Evolutionary conservation across 140 eudicot genomes (phyloP), one percentile per base, ranked within the genome.

Genomic region (Stevia rebaudiana): DNA sequence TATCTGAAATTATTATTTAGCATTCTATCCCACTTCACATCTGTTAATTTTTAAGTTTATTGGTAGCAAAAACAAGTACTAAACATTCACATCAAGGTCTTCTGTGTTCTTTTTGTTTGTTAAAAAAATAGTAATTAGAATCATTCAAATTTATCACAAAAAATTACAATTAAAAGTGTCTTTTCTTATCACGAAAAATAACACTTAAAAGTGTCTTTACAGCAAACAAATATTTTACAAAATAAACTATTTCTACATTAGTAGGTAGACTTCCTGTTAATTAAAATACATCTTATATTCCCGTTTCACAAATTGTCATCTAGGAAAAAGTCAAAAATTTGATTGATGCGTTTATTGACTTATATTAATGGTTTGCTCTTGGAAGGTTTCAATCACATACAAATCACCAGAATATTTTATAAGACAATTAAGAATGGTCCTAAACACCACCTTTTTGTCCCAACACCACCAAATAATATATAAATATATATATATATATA

Each of bases 371-470:
- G 51, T 47, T 49, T 60, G 19, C 70, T 75, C 69, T 40, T 68
- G 60, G 79, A 75, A 68, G 71, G 80, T 68, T 71, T 75, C 75
- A 68, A 75, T 68, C 75, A 75, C 53, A 43, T 50, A 67, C 3
- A 33, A 67, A 67, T 40, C 65, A 67, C 1, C 28, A 60, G 11
- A 67, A 67, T 67, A 60, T 75, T 75, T 61, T 68, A 60, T 48
- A 25, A 51, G 61, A 75, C 80, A 75, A 35, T 75, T 48, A 75
- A 75, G 75, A 60, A 75, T 75, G 79, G 79, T 42, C 80, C 63
- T 61, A 75, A 75, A 50, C 61, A 48, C 70, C 63, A 15, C 63
- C 51, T 50, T 2, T 68, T 65, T 75, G 65, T 74, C 74, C 23
- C 62, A 19, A 51, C 23, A 49, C 9, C 53, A 47, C 10, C 9